phyloP scores from a whole-genome alignment of 2,329 filamentous ascomycete genomes.

The Thelonectria discophora region DNA sequence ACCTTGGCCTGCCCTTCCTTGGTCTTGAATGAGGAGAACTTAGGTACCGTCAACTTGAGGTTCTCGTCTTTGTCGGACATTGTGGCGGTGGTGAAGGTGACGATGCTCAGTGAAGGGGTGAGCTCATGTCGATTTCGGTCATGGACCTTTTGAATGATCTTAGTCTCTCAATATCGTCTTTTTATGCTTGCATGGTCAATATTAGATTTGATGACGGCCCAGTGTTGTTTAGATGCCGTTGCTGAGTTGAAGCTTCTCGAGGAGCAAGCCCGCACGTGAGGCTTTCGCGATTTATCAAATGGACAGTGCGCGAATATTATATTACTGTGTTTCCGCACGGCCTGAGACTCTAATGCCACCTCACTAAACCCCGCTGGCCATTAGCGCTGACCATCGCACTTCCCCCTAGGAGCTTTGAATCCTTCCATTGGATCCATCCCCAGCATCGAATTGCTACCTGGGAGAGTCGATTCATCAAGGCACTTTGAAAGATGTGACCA shows the following conservation, averaged over 20 bases:
- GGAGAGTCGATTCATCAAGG: too few species aligned
- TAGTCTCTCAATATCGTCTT: neutral
- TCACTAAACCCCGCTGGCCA: neutral
- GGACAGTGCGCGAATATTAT: neutral
- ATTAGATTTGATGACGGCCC: neutral
- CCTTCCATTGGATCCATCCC: neutral
- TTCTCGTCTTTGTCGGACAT: slow-evolving; percentile 43
- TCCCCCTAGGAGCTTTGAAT: neutral
- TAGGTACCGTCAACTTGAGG: slow-evolving; percentile 60
- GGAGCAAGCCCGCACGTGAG: too few species aligned
- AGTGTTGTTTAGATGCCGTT: neutral
- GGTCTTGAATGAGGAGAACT: slow-evolving; percentile 76
- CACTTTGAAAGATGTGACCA: neutral
- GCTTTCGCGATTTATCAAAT: neutral
- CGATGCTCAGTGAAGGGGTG: slow-evolving; percentile 10
- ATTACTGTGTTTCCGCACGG: neutral
- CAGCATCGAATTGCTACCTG: neutral
- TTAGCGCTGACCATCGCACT: neutral
- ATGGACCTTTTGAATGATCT: neutral
- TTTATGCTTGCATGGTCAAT: neutral
- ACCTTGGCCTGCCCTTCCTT: slow-evolving; percentile 35
- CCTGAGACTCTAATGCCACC: neutral
- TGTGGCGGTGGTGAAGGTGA: neutral
- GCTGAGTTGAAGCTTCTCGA: neutral
- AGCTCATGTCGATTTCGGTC: slow-evolving; percentile 22